Percentiles rank a stretch among this genome's conserved stretches.
phyloP scores from a whole-genome alignment of 1,284 basidiomycete genomes.

The Thecaphora thlaspeos region DNA sequence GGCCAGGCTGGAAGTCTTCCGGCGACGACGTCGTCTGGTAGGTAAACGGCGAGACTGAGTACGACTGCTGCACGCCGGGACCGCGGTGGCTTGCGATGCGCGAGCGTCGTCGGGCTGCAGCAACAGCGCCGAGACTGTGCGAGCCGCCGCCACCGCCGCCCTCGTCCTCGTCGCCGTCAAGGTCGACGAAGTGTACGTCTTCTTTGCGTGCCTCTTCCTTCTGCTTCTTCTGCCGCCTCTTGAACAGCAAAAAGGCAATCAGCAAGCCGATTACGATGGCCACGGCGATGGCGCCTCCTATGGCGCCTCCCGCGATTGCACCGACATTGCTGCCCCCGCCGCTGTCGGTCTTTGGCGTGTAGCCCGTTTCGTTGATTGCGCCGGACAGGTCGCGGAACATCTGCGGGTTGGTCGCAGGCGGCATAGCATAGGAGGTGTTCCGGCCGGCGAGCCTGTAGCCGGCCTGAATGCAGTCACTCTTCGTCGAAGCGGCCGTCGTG shows the following conservation, averaged over 20 bases:
- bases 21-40: conserved; percentile 15
- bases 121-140: background rate
- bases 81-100: background rate
- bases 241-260: conserved; percentile 31
- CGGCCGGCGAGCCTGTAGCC: conserved; percentile 8
- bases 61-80: conserved; percentile 5
- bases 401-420: conserved; percentile 17
- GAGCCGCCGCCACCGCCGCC: no score
- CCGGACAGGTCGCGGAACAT: conserved; percentile 29
- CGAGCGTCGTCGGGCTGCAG: background rate
- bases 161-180: conserved; percentile 41
- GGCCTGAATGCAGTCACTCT: conserved; percentile 12
- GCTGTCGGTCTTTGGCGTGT: no score
- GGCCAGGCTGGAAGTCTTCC: conserved; percentile 8
- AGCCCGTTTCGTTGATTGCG: conserved; percentile 31
- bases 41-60: conserved; percentile 35
- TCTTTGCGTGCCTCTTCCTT: conserved; percentile 33
- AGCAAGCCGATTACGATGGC: conserved; percentile 28
- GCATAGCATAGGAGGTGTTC: conserved; percentile 12
- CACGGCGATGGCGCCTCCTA: conserved; percentile 40
- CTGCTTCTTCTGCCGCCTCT: conserved; percentile 30
- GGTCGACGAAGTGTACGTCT: conserved; percentile 40
- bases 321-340: conserved; percentile 12
- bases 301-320: conserved; percentile 43
- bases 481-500: conserved; percentile 15